Percentiles rank a stretch among this genome's conserved stretches.
Evolutionary conservation across 345 rosid genomes (phyloP).

Genomic region (Camelina neglecta): DNA sequence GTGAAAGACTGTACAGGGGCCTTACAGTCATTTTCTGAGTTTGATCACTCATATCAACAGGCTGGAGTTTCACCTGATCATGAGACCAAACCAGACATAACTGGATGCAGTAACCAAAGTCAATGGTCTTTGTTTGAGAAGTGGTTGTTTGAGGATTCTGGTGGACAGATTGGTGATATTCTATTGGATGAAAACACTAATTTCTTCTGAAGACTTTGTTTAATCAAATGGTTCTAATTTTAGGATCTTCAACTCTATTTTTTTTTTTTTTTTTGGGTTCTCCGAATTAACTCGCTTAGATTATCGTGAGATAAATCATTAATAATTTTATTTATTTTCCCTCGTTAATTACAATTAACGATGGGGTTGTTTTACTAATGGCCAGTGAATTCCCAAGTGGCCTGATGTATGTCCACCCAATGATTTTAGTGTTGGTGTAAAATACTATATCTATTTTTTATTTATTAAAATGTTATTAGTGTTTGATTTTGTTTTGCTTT

Average conservation of each 20-base stretch:
- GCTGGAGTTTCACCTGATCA: slow-evolving; percentile 55
- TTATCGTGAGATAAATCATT: slow-evolving; percentile 25
- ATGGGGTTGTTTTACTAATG: slow-evolving; percentile 7
- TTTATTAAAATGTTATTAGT: slow-evolving; percentile 18
- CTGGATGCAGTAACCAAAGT: slow-evolving; percentile 42
- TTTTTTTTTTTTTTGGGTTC: slow-evolving; percentile 8
- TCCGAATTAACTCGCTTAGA: slow-evolving; percentile 30
- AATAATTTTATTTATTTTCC: slow-evolving; percentile 34
- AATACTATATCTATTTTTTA: not conserved
- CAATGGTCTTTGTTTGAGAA: slow-evolving; percentile 68
- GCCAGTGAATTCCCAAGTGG: slow-evolving; percentile 21
- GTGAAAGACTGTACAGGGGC: slow-evolving; percentile 42
- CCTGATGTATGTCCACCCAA: slow-evolving; percentile 15
- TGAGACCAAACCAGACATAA: slow-evolving; percentile 53
- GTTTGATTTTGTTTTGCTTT: not conserved
- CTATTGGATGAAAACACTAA: slow-evolving; percentile 52
- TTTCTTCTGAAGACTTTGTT: slow-evolving; percentile 47
- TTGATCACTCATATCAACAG: slow-evolving; percentile 55
- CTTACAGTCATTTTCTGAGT: slow-evolving; percentile 52
- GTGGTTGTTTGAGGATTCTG: slow-evolving; percentile 72
- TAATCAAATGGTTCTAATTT: slow-evolving; percentile 30
- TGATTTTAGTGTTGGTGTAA: slow-evolving; percentile 29
- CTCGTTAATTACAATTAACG: slow-evolving; percentile 13
- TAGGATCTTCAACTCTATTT: slow-evolving; percentile 20
- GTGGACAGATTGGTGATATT: slow-evolving; percentile 53